phyloP scores from a whole-genome alignment of 2,329 filamentous ascomycete species.

The Neurospora sp. region DNA sequence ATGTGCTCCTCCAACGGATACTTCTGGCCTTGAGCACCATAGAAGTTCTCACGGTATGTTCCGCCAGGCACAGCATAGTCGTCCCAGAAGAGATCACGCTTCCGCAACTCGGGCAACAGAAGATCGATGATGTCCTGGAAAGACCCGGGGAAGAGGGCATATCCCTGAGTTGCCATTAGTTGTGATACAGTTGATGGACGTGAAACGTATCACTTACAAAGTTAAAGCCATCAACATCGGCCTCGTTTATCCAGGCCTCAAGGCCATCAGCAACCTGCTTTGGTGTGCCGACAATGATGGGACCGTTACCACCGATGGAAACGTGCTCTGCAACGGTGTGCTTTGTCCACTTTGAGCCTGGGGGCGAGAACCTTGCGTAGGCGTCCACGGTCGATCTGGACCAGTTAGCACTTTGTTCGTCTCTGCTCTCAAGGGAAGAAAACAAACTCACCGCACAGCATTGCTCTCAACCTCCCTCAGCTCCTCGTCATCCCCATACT shows the following conservation, averaged over 20 bases:
- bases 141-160: constrained; percentile 40
- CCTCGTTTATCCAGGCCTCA: constrained; percentile 57
- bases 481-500: constrained; percentile 31
- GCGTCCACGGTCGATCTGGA: constrained; percentile 10
- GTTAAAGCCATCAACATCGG: constrained; percentile 68
- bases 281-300: constrained; percentile 54
- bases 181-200: not conserved
- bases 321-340: constrained; percentile 59
- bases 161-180: constrained; percentile 27
- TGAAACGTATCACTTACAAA: constrained; percentile 33
- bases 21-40: constrained; percentile 24
- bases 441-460: constrained; percentile 27
- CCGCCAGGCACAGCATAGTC: constrained; percentile 33
- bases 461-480: constrained; percentile 30
- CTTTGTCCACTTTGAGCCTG: constrained; percentile 56
- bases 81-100: constrained; percentile 47
- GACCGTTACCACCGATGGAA: constrained; percentile 57
- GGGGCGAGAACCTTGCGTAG: constrained; percentile 12
- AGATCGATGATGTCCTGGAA: constrained; percentile 59
- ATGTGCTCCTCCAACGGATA: constrained; percentile 29
- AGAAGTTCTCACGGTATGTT: constrained; percentile 35
- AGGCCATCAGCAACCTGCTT: constrained; percentile 56
- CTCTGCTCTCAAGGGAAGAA: not conserved
- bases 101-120: constrained; percentile 51
- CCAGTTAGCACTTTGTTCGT: not conserved